A percentile compares a stretch with the other conserved stretches of the same genome.
phyloP scores from a whole-genome alignment of 176 grass and related monocot genomes.

The Oryza punctata region DNA sequence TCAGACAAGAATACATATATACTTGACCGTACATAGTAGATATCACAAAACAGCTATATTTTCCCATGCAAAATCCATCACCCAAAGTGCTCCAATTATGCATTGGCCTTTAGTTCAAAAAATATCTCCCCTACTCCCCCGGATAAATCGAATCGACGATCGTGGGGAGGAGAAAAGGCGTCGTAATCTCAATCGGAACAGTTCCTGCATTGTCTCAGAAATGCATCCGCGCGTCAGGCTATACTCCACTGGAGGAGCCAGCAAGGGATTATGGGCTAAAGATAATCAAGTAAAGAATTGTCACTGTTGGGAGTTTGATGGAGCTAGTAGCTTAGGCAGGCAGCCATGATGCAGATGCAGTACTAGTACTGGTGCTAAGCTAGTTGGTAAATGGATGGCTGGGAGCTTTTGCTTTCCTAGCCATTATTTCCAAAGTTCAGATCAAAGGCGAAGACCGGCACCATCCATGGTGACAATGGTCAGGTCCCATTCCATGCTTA shows the following conservation, averaged over 20 bases:
- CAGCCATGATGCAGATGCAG: slow-evolving; percentile 16
- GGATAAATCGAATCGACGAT: slow-evolving; percentile 18
- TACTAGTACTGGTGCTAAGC: background rate
- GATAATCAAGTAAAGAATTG: slow-evolving; percentile 16
- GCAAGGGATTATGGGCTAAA: slow-evolving; percentile 7
- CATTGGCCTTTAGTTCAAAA: slow-evolving; percentile 19
- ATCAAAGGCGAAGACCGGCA: background rate
- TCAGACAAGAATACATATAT: background rate
- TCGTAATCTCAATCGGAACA: background rate
- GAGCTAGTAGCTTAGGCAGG: background rate
- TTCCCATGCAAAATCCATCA: background rate
- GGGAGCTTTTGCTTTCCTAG: slow-evolving; percentile 10
- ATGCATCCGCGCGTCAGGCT: background rate
- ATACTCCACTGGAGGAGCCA: background rate
- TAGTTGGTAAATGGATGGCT: slow-evolving; percentile 21
- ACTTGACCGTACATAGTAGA: background rate
- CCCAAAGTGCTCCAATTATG: slow-evolving; percentile 43
- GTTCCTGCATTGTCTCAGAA: background rate
- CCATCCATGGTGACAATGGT: background rate
- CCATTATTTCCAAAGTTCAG: slow-evolving; percentile 19
- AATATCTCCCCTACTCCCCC: background rate
- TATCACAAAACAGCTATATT: background rate
- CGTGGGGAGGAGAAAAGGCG: background rate
- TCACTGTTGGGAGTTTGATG: slow-evolving; percentile 4
- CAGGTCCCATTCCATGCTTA: slow-evolving; percentile 31